Evolutionary conservation across 768 basidiomycete species (phyloP), one percentile per base, ranked within the genome.

Genomic region (Boletellus sp.): DNA sequence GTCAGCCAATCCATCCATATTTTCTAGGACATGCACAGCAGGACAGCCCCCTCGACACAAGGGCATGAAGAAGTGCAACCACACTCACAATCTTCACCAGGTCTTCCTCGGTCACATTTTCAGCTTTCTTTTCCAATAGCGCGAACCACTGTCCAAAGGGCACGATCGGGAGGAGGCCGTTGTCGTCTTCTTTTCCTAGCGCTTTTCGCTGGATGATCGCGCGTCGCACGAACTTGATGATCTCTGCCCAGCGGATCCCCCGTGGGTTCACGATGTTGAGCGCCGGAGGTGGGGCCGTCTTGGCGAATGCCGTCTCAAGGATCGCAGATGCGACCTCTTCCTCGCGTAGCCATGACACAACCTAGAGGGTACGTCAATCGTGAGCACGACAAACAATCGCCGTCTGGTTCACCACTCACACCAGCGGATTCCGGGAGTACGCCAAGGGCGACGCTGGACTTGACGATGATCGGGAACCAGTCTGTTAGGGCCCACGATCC

Each of bases 391-490:
- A 1, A 23, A 24, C 11, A 4, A n/a, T 12, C 15, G 6, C 26
- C n/a, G 13, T 6, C 13, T 2, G 11, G 4, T 11, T 13, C 13
- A 6, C 22, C 28, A 59, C 74, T 45, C 53, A 76, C 77, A 17
- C 69, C 68, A 1, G 55, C 46, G 1, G 64, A 59, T n/a, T 52
- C 47, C 7, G 70, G 69, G 6, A 73, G 47, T 15, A 50, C 54
- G 42, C 65, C 66, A 9, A 64, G 55, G 4, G 53, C 47, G 11
- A 65, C n/a, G 40, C 69, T 68, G 0, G 70, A 67, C 45, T 71
- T 65, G 15, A 74, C 64, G 4, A 78, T 58, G 33, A 70, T 65
- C 15, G 78, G 76, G 24, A 78, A 55, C 78, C 78, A 80, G 41
- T 78, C 75, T 0, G 62, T 70, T 3, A 67, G 63, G 3, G 67